phyloP scores from a whole-genome alignment of 2,329 filamentous ascomycete species.

The Boeremia lycopersici region DNA sequence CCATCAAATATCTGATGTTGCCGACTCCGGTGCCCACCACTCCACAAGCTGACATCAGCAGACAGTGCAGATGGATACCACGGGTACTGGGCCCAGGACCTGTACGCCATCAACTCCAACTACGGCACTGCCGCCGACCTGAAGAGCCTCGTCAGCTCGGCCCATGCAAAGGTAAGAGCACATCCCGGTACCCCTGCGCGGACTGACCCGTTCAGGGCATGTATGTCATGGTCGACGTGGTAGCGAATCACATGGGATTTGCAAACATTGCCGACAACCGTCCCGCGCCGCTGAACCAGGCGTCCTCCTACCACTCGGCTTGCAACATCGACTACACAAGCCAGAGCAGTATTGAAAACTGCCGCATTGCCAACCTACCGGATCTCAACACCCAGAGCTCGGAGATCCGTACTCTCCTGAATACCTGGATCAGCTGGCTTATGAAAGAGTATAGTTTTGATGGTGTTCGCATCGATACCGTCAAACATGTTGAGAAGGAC shows the following conservation, averaged over 20 bases:
- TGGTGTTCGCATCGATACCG: constrained; percentile 66
- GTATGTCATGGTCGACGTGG: constrained; percentile 60
- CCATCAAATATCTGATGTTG: too few relatives aligned
- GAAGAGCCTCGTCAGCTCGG: constrained; percentile 51
- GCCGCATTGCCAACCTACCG: constrained; percentile 38
- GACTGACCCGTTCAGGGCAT: constrained; percentile 33
- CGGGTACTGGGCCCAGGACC: constrained; percentile 57
- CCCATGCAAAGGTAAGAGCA: constrained; percentile 54
- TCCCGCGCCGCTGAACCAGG: constrained; percentile 35
- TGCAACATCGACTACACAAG: constrained; percentile 42
- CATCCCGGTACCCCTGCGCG: not conserved
- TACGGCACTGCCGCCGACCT: constrained; percentile 57
- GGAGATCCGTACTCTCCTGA: constrained; percentile 30
- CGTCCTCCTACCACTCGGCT: constrained; percentile 32
- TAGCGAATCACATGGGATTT: constrained; percentile 55
- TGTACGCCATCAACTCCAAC: constrained; percentile 56
- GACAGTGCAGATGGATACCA: constrained; percentile 56
- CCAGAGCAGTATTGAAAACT: constrained; percentile 40
- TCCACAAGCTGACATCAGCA: constrained; percentile 4
- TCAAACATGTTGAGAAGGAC: constrained; percentile 64
- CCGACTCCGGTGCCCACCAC: too few relatives aligned
- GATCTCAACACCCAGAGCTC: constrained; percentile 37
- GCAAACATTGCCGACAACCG: constrained; percentile 35
- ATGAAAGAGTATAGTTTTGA: constrained; percentile 50
- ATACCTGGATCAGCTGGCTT: constrained; percentile 42